A percentile compares a stretch with the other conserved stretches of the same genome.
Evolutionary conservation across 164 flowering plant genomes (phyloP).

Genomic region (Piper longum): DNA sequence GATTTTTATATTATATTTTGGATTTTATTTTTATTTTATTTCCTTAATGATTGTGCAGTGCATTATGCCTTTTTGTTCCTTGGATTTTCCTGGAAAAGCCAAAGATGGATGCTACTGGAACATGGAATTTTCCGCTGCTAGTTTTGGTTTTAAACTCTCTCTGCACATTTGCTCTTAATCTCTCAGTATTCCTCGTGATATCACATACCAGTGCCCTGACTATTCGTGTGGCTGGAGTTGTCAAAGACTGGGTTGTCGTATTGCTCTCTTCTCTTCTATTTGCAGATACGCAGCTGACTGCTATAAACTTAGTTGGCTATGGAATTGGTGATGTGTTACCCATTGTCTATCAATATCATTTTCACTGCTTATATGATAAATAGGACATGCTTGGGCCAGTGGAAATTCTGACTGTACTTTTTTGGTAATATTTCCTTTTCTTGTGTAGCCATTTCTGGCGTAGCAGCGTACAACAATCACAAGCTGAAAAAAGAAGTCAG

Average conservation of each 20-base stretch:
- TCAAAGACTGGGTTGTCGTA: conserved; percentile 98
- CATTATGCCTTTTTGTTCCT: conserved; percentile 81
- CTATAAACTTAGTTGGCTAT: conserved; percentile 78
- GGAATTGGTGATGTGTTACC: too few relatives aligned
- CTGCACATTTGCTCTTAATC: conserved; percentile 93
- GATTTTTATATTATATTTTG: conserved; percentile 1
- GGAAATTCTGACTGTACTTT: background rate
- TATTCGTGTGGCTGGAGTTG: conserved; percentile 98
- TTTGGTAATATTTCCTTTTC: background rate
- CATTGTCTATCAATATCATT: too few relatives aligned
- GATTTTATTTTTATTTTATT: background rate
- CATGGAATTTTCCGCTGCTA: conserved; percentile 72
- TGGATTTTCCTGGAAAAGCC: conserved; percentile 94
- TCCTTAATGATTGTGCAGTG: too few relatives aligned
- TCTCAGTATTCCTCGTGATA: conserved; percentile 95
- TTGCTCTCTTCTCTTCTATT: conserved; percentile 77
- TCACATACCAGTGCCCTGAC: conserved; percentile 96
- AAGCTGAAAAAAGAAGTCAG: conserved; percentile 78
- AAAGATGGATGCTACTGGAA: conserved; percentile 64
- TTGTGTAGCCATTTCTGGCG: conserved; percentile 79
- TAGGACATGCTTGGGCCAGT: background rate
- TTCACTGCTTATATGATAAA: too few relatives aligned
- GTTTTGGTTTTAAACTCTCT: conserved; percentile 67
- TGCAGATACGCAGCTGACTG: conserved; percentile 89
- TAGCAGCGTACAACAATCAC: conserved; percentile 84